These are phyloP conservation scores for Saccharum spontaneum DNA, from an alignment of 176 grass and related monocot species.

Conservation along the genomic window DNA sequence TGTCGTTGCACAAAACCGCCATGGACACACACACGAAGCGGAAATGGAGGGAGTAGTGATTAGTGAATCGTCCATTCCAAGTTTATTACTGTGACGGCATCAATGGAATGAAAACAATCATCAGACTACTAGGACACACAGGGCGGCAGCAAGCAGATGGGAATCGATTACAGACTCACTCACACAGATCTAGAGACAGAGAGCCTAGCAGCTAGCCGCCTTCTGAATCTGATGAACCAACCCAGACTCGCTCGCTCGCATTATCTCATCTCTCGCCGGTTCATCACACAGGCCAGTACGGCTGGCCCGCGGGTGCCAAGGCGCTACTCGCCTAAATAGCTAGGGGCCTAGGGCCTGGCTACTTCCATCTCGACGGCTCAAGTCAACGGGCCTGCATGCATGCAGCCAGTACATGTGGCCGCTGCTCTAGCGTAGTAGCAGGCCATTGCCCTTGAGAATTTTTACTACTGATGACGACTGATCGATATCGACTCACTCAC, in stretches of 20 bases:
- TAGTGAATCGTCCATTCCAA: not conserved
- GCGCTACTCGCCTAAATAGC: constrained; percentile 16
- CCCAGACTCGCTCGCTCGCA: not conserved
- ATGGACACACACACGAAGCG: no score
- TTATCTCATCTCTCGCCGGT: not conserved
- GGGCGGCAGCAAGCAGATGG: not conserved
- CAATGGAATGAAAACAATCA: not conserved
- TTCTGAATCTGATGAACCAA: not conserved
- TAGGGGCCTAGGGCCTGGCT: not conserved
- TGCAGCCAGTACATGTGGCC: not conserved
- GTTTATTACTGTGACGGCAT: constrained; percentile 21
- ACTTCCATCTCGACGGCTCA: not conserved
- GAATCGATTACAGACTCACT: not conserved
- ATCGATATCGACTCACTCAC: not conserved
- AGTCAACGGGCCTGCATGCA: constrained; percentile 22
- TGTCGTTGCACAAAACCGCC: not conserved
- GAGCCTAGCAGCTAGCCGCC: not conserved
- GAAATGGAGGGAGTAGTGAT: no score
- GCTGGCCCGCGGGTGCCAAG: constrained; percentile 13
- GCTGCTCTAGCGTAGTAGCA: not conserved
- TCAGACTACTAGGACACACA: not conserved
- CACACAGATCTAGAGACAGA: not conserved
- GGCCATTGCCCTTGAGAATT: not conserved
- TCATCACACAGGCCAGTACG: constrained; percentile 6
- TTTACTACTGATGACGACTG: not conserved